Percentiles rank a stretch among this genome's conserved stretches.
phyloP scores from a whole-genome alignment of 1,139 yeast species.

The Yamadazyma taylorii region DNA sequence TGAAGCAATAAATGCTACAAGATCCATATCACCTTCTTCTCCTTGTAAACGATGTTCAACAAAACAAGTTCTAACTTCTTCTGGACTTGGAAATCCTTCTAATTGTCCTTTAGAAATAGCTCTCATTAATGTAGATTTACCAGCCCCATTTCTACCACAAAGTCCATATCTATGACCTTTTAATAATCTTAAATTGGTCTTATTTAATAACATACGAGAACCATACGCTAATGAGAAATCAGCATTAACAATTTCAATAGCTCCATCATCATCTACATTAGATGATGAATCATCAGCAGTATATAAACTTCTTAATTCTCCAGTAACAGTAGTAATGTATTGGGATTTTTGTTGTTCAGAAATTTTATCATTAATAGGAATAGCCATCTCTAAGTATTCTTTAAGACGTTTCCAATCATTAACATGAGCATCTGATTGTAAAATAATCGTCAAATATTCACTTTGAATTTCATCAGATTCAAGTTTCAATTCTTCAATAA shows the following conservation, averaged over 20 bases:
- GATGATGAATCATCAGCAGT: slow-evolving; percentile 56
- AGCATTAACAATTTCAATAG: slow-evolving; percentile 84
- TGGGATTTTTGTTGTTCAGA: slow-evolving; percentile 39
- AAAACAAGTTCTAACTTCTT: slow-evolving; percentile 87
- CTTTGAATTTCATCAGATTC: slow-evolving; percentile 33
- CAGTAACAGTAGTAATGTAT: slow-evolving; percentile 48
- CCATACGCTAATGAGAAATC: slow-evolving; percentile 97
- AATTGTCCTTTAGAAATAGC: slow-evolving; percentile 95
- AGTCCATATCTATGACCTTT: slow-evolving; percentile 98
- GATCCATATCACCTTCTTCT: slow-evolving; percentile 86
- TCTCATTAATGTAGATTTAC: slow-evolving; percentile 96
- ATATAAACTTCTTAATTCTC: slow-evolving; percentile 63
- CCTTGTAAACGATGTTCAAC: slow-evolving; percentile 98
- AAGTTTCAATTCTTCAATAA: slow-evolving; percentile 24
- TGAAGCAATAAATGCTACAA: slow-evolving; percentile 84
- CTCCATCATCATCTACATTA: slow-evolving; percentile 55
- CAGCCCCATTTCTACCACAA: slow-evolving; percentile 99
- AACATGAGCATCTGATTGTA: slow-evolving; percentile 77
- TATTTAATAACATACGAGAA: slow-evolving; percentile 93
- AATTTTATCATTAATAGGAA: slow-evolving; percentile 26
- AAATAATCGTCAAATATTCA: slow-evolving; percentile 54
- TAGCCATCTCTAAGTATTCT: slow-evolving; percentile 53
- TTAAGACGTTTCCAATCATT: slow-evolving; percentile 83
- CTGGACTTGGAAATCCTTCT: slow-evolving; percentile 95
- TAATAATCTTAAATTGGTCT: slow-evolving; percentile 79